Conservation (phyloP, 192 early-diverging fungal genomes). For the Entrophospora sp. region DNA sequence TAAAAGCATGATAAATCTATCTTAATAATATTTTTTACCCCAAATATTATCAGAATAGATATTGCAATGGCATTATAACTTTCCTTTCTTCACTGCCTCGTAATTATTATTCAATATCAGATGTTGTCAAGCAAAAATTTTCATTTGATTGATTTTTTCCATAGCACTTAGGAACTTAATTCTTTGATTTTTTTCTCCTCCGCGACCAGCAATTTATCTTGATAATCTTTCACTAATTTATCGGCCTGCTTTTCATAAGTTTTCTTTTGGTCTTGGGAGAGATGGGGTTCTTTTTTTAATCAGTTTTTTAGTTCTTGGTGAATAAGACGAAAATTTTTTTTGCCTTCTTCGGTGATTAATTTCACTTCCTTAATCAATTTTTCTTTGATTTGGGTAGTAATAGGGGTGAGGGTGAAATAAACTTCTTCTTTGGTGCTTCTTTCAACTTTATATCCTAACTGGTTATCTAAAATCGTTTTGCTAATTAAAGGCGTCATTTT, state of each 20-base stretch:
- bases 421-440: too few relatives aligned
- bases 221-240: neutral
- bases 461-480: too few relatives aligned
- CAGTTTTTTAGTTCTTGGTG: neutral
- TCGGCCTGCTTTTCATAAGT: slow-evolving; percentile 4
- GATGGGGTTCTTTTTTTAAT: neutral
- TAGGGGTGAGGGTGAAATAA: too few relatives aligned
- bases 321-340: neutral
- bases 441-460: too few relatives aligned
- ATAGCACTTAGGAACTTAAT: neutral
- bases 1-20: neutral
- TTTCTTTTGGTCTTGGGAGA: slow-evolving; percentile 7
- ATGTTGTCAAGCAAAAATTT: too few relatives aligned
- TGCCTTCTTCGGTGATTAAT: neutral
- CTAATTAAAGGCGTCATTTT: too few relatives aligned
- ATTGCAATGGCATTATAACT: too few relatives aligned
- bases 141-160: too few relatives aligned
- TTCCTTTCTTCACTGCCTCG: too few relatives aligned
- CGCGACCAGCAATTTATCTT: neutral
- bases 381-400: neutral
- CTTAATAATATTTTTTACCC: too few relatives aligned
- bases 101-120: too few relatives aligned
- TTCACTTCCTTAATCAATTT: neutral
- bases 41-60: too few relatives aligned
- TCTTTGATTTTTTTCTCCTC: slow-evolving; percentile 8